Conservation (phyloP, 192 early-diverging fungal species). For the Entomortierella chlamydospora region DNA sequence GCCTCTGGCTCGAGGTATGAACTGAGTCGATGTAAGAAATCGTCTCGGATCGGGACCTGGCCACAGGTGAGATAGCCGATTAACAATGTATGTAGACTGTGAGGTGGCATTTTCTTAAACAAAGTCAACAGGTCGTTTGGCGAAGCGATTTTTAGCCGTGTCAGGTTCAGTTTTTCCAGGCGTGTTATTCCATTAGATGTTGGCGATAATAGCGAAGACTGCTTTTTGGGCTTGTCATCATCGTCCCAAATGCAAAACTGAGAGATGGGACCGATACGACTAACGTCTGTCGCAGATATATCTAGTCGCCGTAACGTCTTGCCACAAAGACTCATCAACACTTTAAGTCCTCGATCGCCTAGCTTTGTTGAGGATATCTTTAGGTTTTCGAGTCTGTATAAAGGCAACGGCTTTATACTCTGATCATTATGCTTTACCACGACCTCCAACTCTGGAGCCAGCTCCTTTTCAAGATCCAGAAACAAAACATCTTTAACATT, state of each 20-base stretch:
- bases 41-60: constrained; percentile 18
- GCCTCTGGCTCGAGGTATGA: neutral
- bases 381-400: constrained; percentile 31
- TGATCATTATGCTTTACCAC: too few relatives aligned
- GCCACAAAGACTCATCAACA: constrained; percentile 31
- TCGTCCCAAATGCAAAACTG: constrained; percentile 29
- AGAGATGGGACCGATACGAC: neutral
- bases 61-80: constrained; percentile 33
- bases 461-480: constrained; percentile 21
- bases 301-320: constrained; percentile 21
- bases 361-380: constrained; percentile 38
- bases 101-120: constrained; percentile 10
- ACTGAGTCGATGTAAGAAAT: constrained; percentile 9
- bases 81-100: constrained; percentile 36
- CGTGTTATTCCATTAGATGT: neutral
- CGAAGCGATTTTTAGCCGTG: constrained; percentile 23
- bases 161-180: constrained; percentile 43
- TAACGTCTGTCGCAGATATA: constrained; percentile 30
- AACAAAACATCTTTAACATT: constrained; percentile 30
- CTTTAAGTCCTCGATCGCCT: constrained; percentile 37
- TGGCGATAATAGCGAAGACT: neutral
- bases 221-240: neutral
- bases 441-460: neutral
- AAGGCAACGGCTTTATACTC: neutral
- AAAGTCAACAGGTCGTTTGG: constrained; percentile 13